Evolutionary conservation across 495 filamentous ascomycete species (phyloP).

Genomic region (Xylaria castorea): DNA sequence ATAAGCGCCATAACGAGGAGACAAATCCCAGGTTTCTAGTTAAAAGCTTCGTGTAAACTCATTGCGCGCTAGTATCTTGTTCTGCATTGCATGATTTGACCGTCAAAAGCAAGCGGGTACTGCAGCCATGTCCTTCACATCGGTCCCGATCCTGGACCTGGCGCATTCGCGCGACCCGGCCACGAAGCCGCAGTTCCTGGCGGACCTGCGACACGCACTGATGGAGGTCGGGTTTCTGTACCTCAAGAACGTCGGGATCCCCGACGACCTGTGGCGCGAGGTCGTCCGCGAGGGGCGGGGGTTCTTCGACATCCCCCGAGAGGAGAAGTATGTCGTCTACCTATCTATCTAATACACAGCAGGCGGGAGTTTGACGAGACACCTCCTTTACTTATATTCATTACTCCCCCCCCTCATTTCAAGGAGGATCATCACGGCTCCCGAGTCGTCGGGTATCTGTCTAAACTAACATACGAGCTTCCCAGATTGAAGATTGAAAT

Average conservation of each 20-base stretch:
- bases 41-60: not conserved
- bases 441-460: not conserved
- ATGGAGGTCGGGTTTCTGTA: slow-evolving; percentile 95
- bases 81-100: not conserved
- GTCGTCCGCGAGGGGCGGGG: slow-evolving; percentile 71
- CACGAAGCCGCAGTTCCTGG: slow-evolving; percentile 78
- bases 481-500: slow-evolving; percentile 80
- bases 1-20: not conserved
- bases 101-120: not conserved
- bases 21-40: not conserved
- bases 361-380: not conserved
- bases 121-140: slow-evolving; percentile 66
- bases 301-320: slow-evolving; percentile 82
- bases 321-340: slow-evolving; percentile 67
- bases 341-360: too few species aligned
- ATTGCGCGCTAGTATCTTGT: not conserved
- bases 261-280: slow-evolving; percentile 66
- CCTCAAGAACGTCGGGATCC: slow-evolving; percentile 81
- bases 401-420: not conserved
- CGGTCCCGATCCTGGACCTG: slow-evolving; percentile 83
- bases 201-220: slow-evolving; percentile 75
- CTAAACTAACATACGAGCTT: not conserved
- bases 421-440: not conserved
- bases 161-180: slow-evolving; percentile 64
- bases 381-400: not conserved